phyloP scores from a whole-genome alignment of 805 yeast genomes.

The Sugiyamaella americana region DNA sequence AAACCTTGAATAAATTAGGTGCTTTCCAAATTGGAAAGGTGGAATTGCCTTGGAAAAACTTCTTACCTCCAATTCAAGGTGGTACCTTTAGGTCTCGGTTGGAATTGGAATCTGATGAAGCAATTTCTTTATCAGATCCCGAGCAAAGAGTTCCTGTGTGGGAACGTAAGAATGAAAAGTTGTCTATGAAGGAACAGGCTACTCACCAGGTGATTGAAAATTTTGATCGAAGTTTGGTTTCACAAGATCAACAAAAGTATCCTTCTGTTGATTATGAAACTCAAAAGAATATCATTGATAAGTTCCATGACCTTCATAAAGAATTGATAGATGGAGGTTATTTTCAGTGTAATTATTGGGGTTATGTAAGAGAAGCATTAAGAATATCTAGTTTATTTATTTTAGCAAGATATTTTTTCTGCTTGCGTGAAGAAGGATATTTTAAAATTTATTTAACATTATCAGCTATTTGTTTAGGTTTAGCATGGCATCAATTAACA shows the following conservation, averaged over 20 bases:
- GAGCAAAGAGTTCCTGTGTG: not conserved
- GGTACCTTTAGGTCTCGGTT: constrained; percentile 42
- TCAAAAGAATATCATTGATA: constrained; percentile 49
- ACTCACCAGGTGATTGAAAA: constrained; percentile 42
- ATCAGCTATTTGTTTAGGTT: constrained; percentile 63
- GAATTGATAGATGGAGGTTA: constrained; percentile 50
- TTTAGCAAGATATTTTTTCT: constrained; percentile 44
- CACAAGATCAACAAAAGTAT: constrained; percentile 46
- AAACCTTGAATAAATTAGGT: constrained; percentile 46
- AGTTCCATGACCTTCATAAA: constrained; percentile 57
- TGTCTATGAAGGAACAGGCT: constrained; percentile 1
- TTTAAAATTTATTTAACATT: constrained; percentile 34
- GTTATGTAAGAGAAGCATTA: constrained; percentile 60
- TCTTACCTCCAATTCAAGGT: constrained; percentile 87
- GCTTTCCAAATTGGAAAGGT: constrained; percentile 62
- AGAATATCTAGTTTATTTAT: constrained; percentile 53
- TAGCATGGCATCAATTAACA: constrained; percentile 85
- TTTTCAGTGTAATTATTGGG: constrained; percentile 69
- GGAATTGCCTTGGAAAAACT: constrained; percentile 60
- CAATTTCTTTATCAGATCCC: constrained; percentile 15
- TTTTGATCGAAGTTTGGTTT: constrained; percentile 52
- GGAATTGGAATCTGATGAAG: constrained; percentile 25
- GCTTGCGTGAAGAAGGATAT: constrained; percentile 3
- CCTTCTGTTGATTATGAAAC: constrained; percentile 67
- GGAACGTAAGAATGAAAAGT: constrained; percentile 8